Evolutionary conservation across 1,284 basidiomycete species (phyloP).

Genomic region (Trametes sp.): DNA sequence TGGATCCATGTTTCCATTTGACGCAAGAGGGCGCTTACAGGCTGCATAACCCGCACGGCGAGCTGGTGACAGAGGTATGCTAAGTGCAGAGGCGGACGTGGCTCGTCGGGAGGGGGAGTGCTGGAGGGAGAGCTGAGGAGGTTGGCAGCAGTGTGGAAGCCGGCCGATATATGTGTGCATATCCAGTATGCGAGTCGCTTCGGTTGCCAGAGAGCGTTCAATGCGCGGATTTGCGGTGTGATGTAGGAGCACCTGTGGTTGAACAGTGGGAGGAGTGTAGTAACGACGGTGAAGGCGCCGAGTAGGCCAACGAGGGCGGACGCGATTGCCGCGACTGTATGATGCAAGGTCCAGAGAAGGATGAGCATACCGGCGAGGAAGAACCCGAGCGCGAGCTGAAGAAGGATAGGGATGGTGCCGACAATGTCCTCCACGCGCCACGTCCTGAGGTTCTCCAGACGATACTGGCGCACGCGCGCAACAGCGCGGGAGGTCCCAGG

Average conservation of each 20-base stretch:
- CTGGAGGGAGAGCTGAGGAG: no score
- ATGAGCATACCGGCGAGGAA: conserved; percentile 29
- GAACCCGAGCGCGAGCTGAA: conserved; percentile 20
- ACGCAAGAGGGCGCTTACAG: neutral
- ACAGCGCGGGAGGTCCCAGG: conserved; percentile 7
- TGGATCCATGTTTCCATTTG: neutral
- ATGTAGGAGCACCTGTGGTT: neutral
- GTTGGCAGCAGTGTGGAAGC: no score
- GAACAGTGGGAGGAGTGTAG: conserved; percentile 15
- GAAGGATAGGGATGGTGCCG: conserved; percentile 21
- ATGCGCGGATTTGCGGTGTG: neutral
- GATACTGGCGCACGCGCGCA: conserved; percentile 23
- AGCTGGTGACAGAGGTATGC: neutral
- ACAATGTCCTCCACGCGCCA: conserved; percentile 26
- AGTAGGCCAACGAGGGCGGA: conserved; percentile 3
- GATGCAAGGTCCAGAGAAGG: conserved; percentile 20
- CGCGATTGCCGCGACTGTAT: conserved; percentile 10
- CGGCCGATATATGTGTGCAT: no score
- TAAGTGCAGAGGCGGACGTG: no score
- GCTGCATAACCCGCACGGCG: neutral
- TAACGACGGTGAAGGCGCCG: conserved; percentile 1
- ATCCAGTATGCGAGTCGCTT: neutral
- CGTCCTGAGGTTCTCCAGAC: conserved; percentile 15
- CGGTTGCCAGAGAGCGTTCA: neutral
- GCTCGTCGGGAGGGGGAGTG: no score